A percentile compares a stretch with the other conserved stretches of the same genome.
Evolutionary conservation across 2,329 filamentous ascomycete species (phyloP).

Genomic region (Beauveria bassiana): DNA sequence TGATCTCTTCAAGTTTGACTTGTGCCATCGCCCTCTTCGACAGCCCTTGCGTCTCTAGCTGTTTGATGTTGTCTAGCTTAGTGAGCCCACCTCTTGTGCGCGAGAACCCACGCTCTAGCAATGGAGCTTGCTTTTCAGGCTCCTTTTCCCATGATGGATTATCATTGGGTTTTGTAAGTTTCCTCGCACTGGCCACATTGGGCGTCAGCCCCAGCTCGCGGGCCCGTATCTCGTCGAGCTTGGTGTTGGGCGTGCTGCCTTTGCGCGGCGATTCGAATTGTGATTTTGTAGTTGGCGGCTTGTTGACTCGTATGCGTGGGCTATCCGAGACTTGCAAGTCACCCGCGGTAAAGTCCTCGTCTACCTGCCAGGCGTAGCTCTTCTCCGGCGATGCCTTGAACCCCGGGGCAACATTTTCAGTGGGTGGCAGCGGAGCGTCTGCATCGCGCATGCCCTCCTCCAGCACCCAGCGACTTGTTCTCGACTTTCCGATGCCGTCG

Average conservation of each 20-base stretch:
- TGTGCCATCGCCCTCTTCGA: slow-evolving; percentile 41
- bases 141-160: slow-evolving; percentile 26
- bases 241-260: slow-evolving; percentile 31
- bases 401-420: slow-evolving; percentile 18
- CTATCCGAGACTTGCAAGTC: slow-evolving; percentile 49
- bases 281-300: slow-evolving; percentile 24
- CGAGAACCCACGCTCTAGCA: slow-evolving; percentile 22
- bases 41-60: slow-evolving; percentile 34
- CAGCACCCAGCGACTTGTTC: slow-evolving; percentile 16
- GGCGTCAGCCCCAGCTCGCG: slow-evolving; percentile 24
- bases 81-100: slow-evolving; percentile 27
- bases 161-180: slow-evolving; percentile 27
- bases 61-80: slow-evolving; percentile 42
- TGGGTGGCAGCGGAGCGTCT: slow-evolving; percentile 26
- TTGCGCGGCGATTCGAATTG: slow-evolving; percentile 11
- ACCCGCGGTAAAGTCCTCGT: slow-evolving; percentile 49
- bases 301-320: slow-evolving; percentile 38
- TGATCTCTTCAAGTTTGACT: slow-evolving; percentile 44
- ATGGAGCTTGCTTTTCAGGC: slow-evolving; percentile 25
- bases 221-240: slow-evolving; percentile 37
- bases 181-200: neutral
- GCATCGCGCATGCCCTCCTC: slow-evolving; percentile 13
- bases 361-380: slow-evolving; percentile 48
- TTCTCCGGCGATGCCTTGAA: slow-evolving; percentile 36
- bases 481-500: slow-evolving; percentile 5